Evolutionary conservation across 1,284 basidiomycete species (phyloP), one percentile per base, ranked within the genome.

Genomic region (Apiotrichum mycotoxinovorans): DNA sequence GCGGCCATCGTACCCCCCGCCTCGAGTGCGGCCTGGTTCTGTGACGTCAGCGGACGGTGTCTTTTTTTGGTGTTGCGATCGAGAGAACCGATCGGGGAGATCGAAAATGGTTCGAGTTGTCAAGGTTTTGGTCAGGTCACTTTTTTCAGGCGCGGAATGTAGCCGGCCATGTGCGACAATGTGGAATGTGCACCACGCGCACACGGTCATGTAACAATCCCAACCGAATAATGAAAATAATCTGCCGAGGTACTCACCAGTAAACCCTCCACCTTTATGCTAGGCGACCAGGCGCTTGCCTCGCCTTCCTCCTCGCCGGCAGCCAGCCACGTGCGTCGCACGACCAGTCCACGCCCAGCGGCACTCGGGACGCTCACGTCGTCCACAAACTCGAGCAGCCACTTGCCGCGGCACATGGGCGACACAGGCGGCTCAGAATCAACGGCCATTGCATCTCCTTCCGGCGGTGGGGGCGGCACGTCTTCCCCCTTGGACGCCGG

Each of bases 241-340:
- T 37, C 8, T 9, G 14, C 35, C 35, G 35, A 8, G n/a, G 2
- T 11, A 62, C 70, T 60, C 41, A 71, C 71, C 40, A 74, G 60
- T 2, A 73, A 52, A 10, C 70, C 65, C 46, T 74, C 72, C 5
- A 68, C 58, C 48, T 65, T 63, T 27, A 69, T 62, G 8, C 55
- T 51, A 0, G 58, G 62, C 26, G 64, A 55, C 62, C 61, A 61
- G 3, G 43, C 51, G 12, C 45, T 61, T n/a, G 52, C 49, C 33
- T 51, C 62, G 14, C 42, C 34, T 30, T 57, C 48, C 35, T 54
- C 48, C 10, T 38, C 45, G 4, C 22, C 47, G 0, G 60, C 35
- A 23, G 42, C 26, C 8, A 72, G 62, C 70, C 68, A 71, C 22
- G 64, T 61, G 2, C 66, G 59, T 12, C 70, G 51, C 10, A 71